phyloP scores from a whole-genome alignment of 306 rosid species.

The Quercus gilva region DNA sequence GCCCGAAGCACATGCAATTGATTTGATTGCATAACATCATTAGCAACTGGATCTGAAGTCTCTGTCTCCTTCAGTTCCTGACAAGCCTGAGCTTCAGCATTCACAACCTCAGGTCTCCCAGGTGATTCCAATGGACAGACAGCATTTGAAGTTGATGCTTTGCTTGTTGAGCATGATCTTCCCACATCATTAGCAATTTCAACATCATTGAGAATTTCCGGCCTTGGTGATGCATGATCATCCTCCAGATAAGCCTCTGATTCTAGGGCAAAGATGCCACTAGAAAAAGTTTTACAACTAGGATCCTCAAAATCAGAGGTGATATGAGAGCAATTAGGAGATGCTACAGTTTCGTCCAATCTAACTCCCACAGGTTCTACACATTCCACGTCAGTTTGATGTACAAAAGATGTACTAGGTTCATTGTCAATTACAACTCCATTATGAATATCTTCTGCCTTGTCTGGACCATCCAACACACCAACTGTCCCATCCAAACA shows the following conservation, averaged over 20 bases:
- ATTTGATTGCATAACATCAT: conserved; percentile 33
- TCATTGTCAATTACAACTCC: conserved; percentile 56
- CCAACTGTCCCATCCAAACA: conserved; percentile 38
- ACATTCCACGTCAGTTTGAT: conserved; percentile 39
- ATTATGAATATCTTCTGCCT: conserved; percentile 52
- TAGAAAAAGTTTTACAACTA: conserved; percentile 46
- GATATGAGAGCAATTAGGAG: conserved; percentile 64
- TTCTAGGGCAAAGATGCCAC: conserved; percentile 28
- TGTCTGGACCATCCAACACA: conserved; percentile 47
- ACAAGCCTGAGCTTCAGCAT: conserved; percentile 46
- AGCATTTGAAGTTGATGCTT: conserved; percentile 29
- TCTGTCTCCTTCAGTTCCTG: conserved; percentile 42
- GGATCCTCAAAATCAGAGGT: conserved; percentile 59
- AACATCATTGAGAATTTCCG: conserved; percentile 37
- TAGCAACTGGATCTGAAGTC: conserved; percentile 31
- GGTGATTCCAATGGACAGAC: conserved; percentile 42
- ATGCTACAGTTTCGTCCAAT: conserved; percentile 41
- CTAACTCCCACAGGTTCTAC: conserved; percentile 35
- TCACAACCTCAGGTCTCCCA: conserved; percentile 58
- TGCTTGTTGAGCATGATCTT: conserved; percentile 37
- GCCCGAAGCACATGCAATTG: conserved; percentile 48
- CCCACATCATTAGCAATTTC: conserved; percentile 37
- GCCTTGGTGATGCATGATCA: conserved; percentile 41
- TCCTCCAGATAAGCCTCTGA: conserved; percentile 46
- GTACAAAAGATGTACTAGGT: conserved; percentile 31